Percentiles rank a stretch among this genome's conserved stretches.
Evolutionary conservation across 139 green algal genomes (phyloP).

Genomic region (Zygnema cylindricum): DNA sequence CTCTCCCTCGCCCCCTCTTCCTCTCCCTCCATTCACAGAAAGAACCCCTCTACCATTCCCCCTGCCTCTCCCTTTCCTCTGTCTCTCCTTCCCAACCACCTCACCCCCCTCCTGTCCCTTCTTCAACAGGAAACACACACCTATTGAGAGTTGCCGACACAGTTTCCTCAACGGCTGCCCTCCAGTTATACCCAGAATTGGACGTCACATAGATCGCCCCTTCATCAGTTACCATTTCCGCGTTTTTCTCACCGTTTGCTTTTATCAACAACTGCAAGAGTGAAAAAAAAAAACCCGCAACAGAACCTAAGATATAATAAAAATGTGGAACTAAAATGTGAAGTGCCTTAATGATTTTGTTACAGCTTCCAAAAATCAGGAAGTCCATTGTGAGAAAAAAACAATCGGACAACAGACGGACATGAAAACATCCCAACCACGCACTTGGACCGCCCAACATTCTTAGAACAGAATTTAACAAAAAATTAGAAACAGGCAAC

Average conservation of each 20-base stretch:
- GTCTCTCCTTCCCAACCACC: neutral
- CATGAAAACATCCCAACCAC: too few relatives aligned
- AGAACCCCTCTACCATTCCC: neutral
- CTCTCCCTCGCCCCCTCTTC: neutral
- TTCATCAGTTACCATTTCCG: conserved; percentile 97
- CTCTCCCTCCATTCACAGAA: conserved; percentile 5
- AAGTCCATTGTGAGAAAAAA: too few relatives aligned
- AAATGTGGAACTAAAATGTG: too few relatives aligned
- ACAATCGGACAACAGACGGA: too few relatives aligned
- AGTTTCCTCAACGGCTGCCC: conserved; percentile 96
- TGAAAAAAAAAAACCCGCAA: neutral
- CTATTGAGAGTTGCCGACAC: conserved; percentile 97
- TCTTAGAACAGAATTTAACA: too few relatives aligned
- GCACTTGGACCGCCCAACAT: too few relatives aligned
- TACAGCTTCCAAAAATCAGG: too few relatives aligned
- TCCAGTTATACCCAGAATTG: conserved; percentile 95
- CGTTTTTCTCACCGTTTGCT: conserved; percentile 69
- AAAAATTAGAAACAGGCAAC: too few relatives aligned
- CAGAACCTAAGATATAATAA: too few relatives aligned
- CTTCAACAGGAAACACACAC: neutral
- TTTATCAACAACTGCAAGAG: conserved; percentile 63
- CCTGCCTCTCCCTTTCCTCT: neutral
- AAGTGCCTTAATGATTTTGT: too few relatives aligned
- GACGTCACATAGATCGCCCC: conserved; percentile 97
- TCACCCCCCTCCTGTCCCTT: neutral